Evolutionary conservation across 768 basidiomycete genomes (phyloP).

Genomic region (Amylocystis lapponica): DNA sequence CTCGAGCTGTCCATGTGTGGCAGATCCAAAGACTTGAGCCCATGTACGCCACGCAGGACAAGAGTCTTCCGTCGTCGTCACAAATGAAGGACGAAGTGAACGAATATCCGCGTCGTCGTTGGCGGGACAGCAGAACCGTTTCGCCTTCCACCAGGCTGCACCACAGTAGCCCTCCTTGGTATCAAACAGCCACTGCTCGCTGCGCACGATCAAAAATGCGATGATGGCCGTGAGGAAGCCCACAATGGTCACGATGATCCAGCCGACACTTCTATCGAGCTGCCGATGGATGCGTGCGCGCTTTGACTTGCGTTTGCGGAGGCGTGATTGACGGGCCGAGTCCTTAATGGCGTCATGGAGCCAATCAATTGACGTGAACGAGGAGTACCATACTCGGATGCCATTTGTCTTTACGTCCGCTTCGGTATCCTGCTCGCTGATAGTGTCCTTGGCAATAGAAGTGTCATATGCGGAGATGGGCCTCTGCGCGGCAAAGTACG

Average conservation of each 20-base stretch:
- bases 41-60: conserved; percentile 77
- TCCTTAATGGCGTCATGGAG: conserved; percentile 95
- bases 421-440: conserved; percentile 33
- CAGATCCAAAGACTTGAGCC: conserved; percentile 53
- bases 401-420: conserved; percentile 73
- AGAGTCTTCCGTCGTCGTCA: conserved; percentile 24
- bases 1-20: conserved; percentile 29
- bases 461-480: conserved; percentile 75
- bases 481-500: conserved; percentile 40
- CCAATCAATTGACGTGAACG: conserved; percentile 93
- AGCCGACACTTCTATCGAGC: conserved; percentile 77
- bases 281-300: conserved; percentile 58
- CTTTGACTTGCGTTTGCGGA: conserved; percentile 64
- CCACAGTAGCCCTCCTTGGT: conserved; percentile 87
- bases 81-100: conserved; percentile 1
- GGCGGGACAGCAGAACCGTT: conserved; percentile 74
- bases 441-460: conserved; percentile 27
- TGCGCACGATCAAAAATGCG: conserved; percentile 81
- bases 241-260: conserved; percentile 85
- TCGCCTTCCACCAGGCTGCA: conserved; percentile 64
- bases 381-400: conserved; percentile 88
- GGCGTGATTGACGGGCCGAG: conserved; percentile 69
- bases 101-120: conserved; percentile 12
- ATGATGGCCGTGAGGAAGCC: conserved; percentile 81
- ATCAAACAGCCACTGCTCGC: conserved; percentile 89